phyloP scores from a whole-genome alignment of 2,329 filamentous ascomycete genomes.

The Fusarium sp. region DNA sequence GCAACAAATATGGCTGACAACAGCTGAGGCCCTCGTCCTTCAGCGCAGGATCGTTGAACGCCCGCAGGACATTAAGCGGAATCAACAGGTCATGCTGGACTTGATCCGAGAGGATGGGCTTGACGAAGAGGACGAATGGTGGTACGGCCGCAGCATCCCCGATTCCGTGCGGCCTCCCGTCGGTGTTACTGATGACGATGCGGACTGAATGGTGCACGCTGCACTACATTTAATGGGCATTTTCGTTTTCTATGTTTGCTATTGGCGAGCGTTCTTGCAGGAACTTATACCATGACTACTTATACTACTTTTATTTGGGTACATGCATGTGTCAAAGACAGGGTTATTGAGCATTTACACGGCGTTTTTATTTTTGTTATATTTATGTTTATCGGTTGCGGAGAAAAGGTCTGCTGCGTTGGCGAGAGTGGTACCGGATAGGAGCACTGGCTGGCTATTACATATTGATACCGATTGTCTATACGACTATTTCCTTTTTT shows the following conservation, averaged over 20 bases:
- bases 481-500: constrained; percentile 28
- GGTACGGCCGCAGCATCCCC: constrained; percentile 66
- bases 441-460: constrained; percentile 35
- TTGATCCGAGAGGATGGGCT: constrained; percentile 72
- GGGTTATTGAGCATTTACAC: constrained; percentile 49
- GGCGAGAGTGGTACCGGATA: constrained; percentile 33
- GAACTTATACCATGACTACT: constrained; percentile 29
- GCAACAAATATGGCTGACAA: constrained; percentile 72
- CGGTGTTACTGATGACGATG: constrained; percentile 66
- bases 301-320: constrained; percentile 33
- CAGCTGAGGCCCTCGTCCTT: constrained; percentile 72
- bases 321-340: constrained; percentile 43
- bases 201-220: constrained; percentile 48
- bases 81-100: constrained; percentile 71
- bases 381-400: constrained; percentile 23
- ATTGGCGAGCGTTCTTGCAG: constrained; percentile 29
- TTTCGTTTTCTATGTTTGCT: constrained; percentile 33
- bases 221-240: constrained; percentile 21
- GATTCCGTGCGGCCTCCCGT: constrained; percentile 65
- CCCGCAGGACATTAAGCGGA: constrained; percentile 71
- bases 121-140: constrained; percentile 72
- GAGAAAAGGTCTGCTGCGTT: constrained; percentile 40
- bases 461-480: constrained; percentile 46
- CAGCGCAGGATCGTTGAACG: constrained; percentile 69
- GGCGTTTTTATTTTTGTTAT: constrained; percentile 40